Conservation (phyloP, 352 stramenopile genomes). For the Globisporangium spiculum region DNA sequence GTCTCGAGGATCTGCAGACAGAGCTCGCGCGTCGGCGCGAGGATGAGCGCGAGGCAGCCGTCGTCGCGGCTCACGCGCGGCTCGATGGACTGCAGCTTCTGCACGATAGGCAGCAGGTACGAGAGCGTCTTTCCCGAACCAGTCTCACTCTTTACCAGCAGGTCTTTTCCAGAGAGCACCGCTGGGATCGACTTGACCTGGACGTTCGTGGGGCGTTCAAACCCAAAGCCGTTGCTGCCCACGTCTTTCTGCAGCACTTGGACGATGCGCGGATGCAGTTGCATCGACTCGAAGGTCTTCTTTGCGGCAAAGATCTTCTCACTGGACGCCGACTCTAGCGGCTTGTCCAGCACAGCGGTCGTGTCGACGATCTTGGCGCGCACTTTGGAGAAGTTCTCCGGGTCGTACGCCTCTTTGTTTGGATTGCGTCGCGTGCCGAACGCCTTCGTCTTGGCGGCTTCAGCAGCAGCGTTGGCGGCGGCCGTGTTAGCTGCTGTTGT, state of each 20-base stretch:
- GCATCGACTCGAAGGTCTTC: conserved; percentile 71
- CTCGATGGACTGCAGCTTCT: conserved; percentile 77
- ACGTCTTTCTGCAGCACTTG: conserved; percentile 60
- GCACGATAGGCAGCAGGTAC: conserved; percentile 95
- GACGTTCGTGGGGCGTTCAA: conserved; percentile 71
- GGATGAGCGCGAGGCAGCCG: conserved; percentile 89
- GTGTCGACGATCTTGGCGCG: conserved; percentile 48
- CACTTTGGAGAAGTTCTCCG: conserved; percentile 53
- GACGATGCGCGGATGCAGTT: conserved; percentile 63
- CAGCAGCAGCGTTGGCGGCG: not conserved
- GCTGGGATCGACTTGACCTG: conserved; percentile 81
- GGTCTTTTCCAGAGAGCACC: conserved; percentile 71
- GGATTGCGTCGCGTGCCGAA: conserved; percentile 82
- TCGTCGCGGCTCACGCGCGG: conserved; percentile 76
- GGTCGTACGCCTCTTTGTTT: conserved; percentile 76
- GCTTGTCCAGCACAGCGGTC: conserved; percentile 59
- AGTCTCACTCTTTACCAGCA: conserved; percentile 96
- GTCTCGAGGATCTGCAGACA: conserved; percentile 96
- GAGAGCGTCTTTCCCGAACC: conserved; percentile 96
- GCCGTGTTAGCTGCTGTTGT: not conserved
- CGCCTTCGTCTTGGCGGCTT: conserved; percentile 15
- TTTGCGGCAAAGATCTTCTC: conserved; percentile 76
- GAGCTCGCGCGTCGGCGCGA: conserved; percentile 95
- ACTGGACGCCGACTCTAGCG: conserved; percentile 66
- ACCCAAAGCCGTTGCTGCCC: conserved; percentile 64